Evolutionary conservation across 331 rosid species (phyloP).

Genomic region (Saraca asoca): DNA sequence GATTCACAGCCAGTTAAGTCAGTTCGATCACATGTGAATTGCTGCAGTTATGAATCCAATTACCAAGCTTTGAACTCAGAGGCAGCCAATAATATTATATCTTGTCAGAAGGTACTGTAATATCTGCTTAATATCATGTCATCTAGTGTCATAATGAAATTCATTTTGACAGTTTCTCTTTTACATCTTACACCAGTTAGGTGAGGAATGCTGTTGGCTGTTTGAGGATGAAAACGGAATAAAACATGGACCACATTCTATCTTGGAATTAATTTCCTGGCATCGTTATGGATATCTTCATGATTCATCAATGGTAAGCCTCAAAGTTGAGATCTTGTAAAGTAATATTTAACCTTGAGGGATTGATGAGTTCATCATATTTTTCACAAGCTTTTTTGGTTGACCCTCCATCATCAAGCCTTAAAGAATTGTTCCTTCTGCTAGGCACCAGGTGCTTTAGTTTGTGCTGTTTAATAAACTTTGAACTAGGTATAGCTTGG

Average conservation of each 20-base stretch:
- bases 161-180: slow-evolving; percentile 26
- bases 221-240: slow-evolving; percentile 70
- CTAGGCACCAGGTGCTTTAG: background rate
- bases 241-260: slow-evolving; percentile 82
- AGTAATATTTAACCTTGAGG: background rate
- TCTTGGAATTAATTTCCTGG: slow-evolving; percentile 71
- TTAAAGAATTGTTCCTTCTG: background rate
- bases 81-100: slow-evolving; percentile 33
- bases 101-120: slow-evolving; percentile 43
- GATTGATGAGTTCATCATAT: slow-evolving; percentile 14
- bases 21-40: slow-evolving; percentile 25
- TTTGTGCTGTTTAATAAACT: background rate
- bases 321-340: slow-evolving; percentile 6
- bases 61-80: slow-evolving; percentile 34
- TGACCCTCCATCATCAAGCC: background rate
- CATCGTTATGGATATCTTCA: slow-evolving; percentile 70
- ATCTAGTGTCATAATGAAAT: background rate
- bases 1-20: slow-evolving; percentile 40
- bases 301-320: slow-evolving; percentile 71
- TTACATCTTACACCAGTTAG: slow-evolving; percentile 47
- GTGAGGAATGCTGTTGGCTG: slow-evolving; percentile 76
- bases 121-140: slow-evolving; percentile 19
- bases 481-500: background rate
- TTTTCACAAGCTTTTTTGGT: slow-evolving; percentile 13
- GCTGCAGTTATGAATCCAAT: slow-evolving; percentile 40